phyloP scores from a whole-genome alignment of 2,329 filamentous ascomycete species.

The Elsinoe australis region DNA sequence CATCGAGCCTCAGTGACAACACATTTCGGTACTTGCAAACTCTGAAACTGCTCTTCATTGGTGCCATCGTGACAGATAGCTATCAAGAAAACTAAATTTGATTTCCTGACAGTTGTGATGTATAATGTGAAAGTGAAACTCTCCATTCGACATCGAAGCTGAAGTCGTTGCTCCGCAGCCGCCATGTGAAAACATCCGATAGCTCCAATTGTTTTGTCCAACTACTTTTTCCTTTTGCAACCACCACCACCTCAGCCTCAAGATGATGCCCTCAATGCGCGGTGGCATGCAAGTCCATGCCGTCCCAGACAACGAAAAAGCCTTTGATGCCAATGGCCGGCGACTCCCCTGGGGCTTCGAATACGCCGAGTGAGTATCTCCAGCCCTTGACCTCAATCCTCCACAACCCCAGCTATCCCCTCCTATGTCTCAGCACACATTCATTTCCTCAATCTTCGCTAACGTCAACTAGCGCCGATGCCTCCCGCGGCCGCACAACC shows the following conservation, averaged over 20 bases:
- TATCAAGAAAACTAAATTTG: not conserved
- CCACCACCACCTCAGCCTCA: not conserved
- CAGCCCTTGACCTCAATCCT: no score
- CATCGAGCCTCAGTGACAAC: no score
- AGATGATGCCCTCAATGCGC: slow-evolving; percentile 20
- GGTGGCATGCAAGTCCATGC: slow-evolving; percentile 56
- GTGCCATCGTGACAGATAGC: not conserved
- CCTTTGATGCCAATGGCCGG: slow-evolving; percentile 51
- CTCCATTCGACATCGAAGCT: no score
- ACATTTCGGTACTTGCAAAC: not conserved
- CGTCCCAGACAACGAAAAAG: slow-evolving; percentile 56
- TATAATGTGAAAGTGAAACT: no score
- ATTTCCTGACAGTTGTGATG: no score
- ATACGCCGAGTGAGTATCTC: slow-evolving; percentile 49
- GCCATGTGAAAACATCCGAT: slow-evolving; percentile 16
- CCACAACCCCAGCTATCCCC: no score
- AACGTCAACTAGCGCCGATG: slow-evolving; percentile 18
- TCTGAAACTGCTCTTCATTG: not conserved
- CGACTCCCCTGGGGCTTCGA: slow-evolving; percentile 57
- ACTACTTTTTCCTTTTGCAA: not conserved
- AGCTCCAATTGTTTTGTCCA: not conserved
- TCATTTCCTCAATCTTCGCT: not conserved
- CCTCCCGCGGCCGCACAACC: slow-evolving; percentile 27
- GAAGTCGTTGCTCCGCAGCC: slow-evolving; percentile 16
- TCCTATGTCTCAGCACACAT: no score